Percentiles rank a stretch among this genome's conserved stretches.
phyloP scores from a whole-genome alignment of 305 asterid genomes.

The Salvia sclarea region DNA sequence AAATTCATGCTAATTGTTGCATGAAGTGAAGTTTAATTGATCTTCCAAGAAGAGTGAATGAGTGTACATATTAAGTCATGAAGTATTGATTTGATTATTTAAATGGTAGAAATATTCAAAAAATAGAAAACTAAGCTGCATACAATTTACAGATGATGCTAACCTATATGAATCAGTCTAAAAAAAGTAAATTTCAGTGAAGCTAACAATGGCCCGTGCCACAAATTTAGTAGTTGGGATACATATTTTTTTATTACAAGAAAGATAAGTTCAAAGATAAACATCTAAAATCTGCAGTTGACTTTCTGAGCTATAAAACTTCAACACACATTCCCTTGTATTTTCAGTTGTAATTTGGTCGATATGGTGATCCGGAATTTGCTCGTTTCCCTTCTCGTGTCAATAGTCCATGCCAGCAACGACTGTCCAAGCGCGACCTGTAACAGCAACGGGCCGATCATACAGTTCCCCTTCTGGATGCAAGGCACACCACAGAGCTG shows the following conservation, averaged over 20 bases:
- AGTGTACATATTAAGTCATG: too few species aligned
- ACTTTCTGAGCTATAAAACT: slow-evolving; percentile 27
- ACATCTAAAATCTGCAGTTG: slow-evolving; percentile 14
- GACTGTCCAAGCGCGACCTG: slow-evolving; percentile 29
- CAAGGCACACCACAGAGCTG: slow-evolving; percentile 21
- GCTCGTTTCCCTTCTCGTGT: slow-evolving; percentile 21
- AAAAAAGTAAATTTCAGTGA: neutral
- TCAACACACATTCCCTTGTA: neutral
- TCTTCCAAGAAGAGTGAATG: too few species aligned
- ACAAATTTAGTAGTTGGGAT: too few species aligned
- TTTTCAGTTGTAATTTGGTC: neutral
- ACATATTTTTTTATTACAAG: neutral
- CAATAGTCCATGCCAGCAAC: slow-evolving; percentile 12
- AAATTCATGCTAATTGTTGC: too few species aligned
- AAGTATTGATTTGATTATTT: too few species aligned
- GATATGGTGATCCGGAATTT: slow-evolving; percentile 23
- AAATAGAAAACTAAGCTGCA: too few species aligned
- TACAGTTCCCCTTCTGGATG: slow-evolving; percentile 38
- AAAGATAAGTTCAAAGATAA: neutral
- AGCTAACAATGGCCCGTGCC: neutral
- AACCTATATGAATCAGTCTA: neutral
- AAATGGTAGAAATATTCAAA: too few species aligned
- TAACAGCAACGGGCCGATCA: slow-evolving; percentile 1
- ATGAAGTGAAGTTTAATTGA: too few species aligned
- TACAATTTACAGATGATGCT: too few species aligned